These are phyloP conservation scores for Kodamaea hsintzibuensis DNA, from an alignment of 805 yeast species.

Conservation along the genomic window DNA sequence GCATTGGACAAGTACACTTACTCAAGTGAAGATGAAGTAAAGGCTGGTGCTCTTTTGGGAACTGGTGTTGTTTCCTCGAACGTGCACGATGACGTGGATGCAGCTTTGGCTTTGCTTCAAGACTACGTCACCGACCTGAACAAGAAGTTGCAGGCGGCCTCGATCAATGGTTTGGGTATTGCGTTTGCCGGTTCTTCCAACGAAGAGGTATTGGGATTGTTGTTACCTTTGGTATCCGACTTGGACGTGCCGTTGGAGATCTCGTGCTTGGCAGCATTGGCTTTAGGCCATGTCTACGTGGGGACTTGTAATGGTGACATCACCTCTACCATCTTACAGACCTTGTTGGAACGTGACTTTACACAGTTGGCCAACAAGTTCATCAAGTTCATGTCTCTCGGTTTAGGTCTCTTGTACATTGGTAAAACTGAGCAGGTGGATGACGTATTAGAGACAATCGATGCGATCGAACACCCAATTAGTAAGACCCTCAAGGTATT, in stretches of 20 bases:
- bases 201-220: slow-evolving; percentile 73
- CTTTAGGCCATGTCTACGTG: slow-evolving; percentile 91
- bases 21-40: slow-evolving; percentile 80
- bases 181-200: slow-evolving; percentile 94
- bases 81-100: slow-evolving; percentile 94
- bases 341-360: slow-evolving; percentile 81
- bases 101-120: slow-evolving; percentile 81
- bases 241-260: slow-evolving; percentile 72
- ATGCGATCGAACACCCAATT: slow-evolving; percentile 94
- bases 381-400: slow-evolving; percentile 87
- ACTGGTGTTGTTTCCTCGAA: slow-evolving; percentile 91
- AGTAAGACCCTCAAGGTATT: slow-evolving; percentile 85
- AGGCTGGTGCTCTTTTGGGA: slow-evolving; percentile 96
- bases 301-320: slow-evolving; percentile 96
- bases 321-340: slow-evolving; percentile 87
- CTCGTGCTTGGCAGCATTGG: slow-evolving; percentile 82
- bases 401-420: slow-evolving; percentile 87
- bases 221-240: slow-evolving; percentile 83
- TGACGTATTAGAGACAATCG: slow-evolving; percentile 90
- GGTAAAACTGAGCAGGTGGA: slow-evolving; percentile 93
- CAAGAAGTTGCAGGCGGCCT: slow-evolving; percentile 67
- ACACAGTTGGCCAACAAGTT: slow-evolving; percentile 79
- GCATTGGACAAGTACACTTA: slow-evolving; percentile 85
- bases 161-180: slow-evolving; percentile 88
- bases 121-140: slow-evolving; percentile 74